Evolutionary conservation across 1,284 basidiomycete species (phyloP).

Genomic region (Ganoderma lucidum): DNA sequence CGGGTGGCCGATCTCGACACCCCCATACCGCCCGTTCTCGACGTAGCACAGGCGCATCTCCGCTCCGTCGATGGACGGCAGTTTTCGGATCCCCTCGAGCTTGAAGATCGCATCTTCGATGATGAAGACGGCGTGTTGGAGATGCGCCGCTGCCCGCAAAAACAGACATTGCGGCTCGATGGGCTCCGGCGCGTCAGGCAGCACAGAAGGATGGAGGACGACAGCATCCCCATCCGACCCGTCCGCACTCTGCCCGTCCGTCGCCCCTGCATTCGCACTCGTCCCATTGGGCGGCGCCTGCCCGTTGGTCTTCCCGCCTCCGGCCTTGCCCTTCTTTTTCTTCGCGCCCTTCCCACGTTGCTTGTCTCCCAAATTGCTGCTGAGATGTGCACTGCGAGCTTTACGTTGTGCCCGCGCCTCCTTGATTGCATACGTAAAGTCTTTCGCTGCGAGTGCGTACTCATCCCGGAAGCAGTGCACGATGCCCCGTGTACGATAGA

Average conservation of each 20-base stretch:
- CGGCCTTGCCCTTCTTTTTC: constrained; percentile 52
- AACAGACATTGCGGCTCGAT: constrained; percentile 86
- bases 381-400: constrained; percentile 61
- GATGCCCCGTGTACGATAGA: constrained; percentile 82
- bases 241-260: constrained; percentile 50
- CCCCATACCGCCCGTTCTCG: constrained; percentile 74
- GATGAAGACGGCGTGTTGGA: constrained; percentile 76
- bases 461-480: constrained; percentile 88
- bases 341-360: constrained; percentile 59
- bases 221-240: constrained; percentile 59
- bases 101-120: constrained; percentile 74
- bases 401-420: constrained; percentile 76
- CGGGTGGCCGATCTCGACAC: constrained; percentile 77
- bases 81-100: constrained; percentile 71
- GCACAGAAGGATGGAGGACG: constrained; percentile 69
- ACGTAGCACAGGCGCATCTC: constrained; percentile 79
- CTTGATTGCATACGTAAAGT: constrained; percentile 80
- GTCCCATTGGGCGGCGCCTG: constrained; percentile 73
- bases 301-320: constrained; percentile 57
- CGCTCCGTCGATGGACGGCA: constrained; percentile 63
- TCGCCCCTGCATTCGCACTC: constrained; percentile 47
- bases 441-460: constrained; percentile 71
- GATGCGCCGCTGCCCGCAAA: constrained; percentile 78
- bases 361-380: constrained; percentile 47
- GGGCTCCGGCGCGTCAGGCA: constrained; percentile 78